Evolutionary conservation across 2,329 filamentous ascomycete species (phyloP).

Genomic region (Pseudopithomyces maydicus): DNA sequence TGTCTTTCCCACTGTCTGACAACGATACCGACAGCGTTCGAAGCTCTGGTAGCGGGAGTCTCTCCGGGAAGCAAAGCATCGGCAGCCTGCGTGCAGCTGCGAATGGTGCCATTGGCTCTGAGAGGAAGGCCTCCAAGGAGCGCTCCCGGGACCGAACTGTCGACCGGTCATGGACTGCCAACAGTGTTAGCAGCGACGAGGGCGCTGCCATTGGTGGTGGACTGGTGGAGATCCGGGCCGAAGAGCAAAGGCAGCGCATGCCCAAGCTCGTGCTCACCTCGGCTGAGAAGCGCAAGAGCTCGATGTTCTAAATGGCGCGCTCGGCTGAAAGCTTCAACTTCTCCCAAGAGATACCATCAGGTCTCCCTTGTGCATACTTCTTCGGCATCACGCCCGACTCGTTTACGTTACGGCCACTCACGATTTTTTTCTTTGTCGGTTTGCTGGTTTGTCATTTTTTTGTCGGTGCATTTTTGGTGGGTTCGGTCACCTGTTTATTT

Average conservation of each 20-base stretch:
- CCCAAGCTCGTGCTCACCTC: slow-evolving; percentile 86
- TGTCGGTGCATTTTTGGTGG: slow-evolving; percentile 30
- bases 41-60: slow-evolving; percentile 76
- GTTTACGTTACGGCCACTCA: slow-evolving; percentile 43
- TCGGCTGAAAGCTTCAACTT: slow-evolving; percentile 11
- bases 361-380: slow-evolving; percentile 44
- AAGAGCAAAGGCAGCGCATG: slow-evolving; percentile 66
- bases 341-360: slow-evolving; percentile 19
- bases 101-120: slow-evolving; percentile 85
- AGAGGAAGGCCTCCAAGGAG: slow-evolving; percentile 67
- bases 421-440: slow-evolving; percentile 34
- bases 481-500: slow-evolving; percentile 25
- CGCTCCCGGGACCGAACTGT: slow-evolving; percentile 40
- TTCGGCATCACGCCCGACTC: slow-evolving; percentile 28
- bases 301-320: slow-evolving; percentile 56
- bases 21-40: slow-evolving; percentile 57
- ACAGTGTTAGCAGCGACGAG: slow-evolving; percentile 70
- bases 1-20: slow-evolving; percentile 72
- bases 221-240: slow-evolving; percentile 53
- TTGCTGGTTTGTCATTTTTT: slow-evolving; percentile 13
- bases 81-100: slow-evolving; percentile 77
- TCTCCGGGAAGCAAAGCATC: slow-evolving; percentile 75
- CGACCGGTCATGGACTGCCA: slow-evolving; percentile 58
- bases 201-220: slow-evolving; percentile 62
- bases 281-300: slow-evolving; percentile 86